These are phyloP conservation scores for Rhexocercosporidium sp. DNA, from an alignment of 2,329 filamentous ascomycete genomes.

Conservation along the genomic window DNA sequence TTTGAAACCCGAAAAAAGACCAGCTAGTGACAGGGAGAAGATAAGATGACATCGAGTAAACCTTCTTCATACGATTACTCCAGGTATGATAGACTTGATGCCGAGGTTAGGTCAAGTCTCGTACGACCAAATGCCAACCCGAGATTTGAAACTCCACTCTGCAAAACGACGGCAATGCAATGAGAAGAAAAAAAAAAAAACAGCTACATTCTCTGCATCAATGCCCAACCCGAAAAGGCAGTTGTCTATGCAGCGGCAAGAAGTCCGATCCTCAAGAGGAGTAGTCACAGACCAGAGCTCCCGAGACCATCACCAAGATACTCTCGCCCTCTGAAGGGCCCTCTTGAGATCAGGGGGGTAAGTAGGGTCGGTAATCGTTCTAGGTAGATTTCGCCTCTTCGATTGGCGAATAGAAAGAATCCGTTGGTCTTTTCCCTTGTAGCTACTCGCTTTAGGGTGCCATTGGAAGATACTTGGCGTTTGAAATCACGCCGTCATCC, in stretches of 20 bases:
- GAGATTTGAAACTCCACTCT: neutral
- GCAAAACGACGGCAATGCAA: neutral
- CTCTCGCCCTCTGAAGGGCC: neutral
- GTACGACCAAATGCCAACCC: neutral
- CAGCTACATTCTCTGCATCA: neutral
- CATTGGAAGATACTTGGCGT: neutral
- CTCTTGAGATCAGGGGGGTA: neutral
- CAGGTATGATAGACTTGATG: neutral
- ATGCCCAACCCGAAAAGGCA: conserved; percentile 2
- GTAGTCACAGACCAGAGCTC: neutral
- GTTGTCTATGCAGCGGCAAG: neutral
- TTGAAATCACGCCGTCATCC: conserved; percentile 5
- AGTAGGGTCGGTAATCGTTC: neutral
- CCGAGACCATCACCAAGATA: neutral
- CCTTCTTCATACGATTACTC: neutral
- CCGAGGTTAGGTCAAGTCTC: neutral
- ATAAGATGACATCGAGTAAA: conserved; percentile 7
- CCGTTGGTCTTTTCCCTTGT: conserved; percentile 1
- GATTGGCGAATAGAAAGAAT: conserved; percentile 1
- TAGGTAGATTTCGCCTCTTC: conserved; percentile 4
- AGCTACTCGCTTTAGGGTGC: neutral
- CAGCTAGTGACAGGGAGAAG: neutral
- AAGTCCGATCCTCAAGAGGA: neutral
- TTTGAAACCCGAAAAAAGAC: neutral
- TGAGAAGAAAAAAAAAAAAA: neutral